These are phyloP conservation scores for Pseudogymnoascus pannorum DNA, from an alignment of 2,329 filamentous ascomycete species.

Conservation along the genomic window DNA sequence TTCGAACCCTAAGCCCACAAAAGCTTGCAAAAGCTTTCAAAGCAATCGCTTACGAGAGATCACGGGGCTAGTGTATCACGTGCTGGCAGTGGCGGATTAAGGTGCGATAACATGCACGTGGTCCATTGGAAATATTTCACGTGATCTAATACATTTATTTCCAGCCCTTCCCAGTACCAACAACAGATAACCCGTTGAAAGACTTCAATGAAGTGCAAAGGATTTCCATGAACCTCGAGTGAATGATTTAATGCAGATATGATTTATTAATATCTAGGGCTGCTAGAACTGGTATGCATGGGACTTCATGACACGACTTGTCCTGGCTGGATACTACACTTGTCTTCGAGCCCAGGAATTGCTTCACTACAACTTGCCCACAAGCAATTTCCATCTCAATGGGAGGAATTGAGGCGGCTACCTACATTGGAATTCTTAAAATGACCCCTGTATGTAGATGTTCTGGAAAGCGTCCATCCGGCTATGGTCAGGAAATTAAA, in stretches of 20 bases:
- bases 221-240: background rate
- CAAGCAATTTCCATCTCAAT: background rate
- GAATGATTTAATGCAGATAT: background rate
- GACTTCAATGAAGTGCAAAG: background rate
- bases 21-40: slow-evolving; percentile 9
- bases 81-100: background rate
- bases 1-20: slow-evolving; percentile 9
- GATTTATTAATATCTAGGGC: background rate
- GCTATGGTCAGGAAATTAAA: background rate
- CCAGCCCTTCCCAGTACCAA: background rate
- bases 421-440: background rate
- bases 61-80: background rate
- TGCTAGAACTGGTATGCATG: background rate
- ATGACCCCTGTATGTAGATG: background rate
- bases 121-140: background rate
- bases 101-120: background rate
- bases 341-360: background rate
- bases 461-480: background rate
- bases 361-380: background rate
- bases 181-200: background rate
- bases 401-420: background rate
- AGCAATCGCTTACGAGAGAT: slow-evolving; percentile 10
- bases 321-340: background rate
- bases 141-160: background rate
- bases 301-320: background rate